phyloP scores from a whole-genome alignment of 2,329 filamentous ascomycete species.

The Penicillium sp. region DNA sequence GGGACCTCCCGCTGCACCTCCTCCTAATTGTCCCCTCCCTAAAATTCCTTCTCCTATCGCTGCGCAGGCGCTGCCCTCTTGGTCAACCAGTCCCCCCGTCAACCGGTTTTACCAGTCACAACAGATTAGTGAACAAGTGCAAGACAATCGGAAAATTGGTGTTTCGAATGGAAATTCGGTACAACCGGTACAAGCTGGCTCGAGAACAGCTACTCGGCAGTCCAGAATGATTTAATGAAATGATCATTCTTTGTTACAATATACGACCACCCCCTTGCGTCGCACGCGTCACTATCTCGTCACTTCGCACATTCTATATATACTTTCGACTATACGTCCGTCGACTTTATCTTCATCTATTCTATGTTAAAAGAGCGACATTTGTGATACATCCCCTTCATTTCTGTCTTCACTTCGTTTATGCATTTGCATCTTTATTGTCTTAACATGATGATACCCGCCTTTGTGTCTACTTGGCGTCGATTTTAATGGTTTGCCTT shows the following conservation, averaged over 20 bases:
- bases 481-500: not conserved
- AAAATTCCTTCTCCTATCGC: conserved; percentile 28
- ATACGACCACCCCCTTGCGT: not conserved
- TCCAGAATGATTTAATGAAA: conserved; percentile 17
- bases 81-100: conserved; percentile 4
- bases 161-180: not conserved
- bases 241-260: not conserved
- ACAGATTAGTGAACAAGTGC: conserved; percentile 14
- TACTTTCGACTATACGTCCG: not conserved
- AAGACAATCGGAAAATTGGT: conserved; percentile 13
- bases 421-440: not conserved
- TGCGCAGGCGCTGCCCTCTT: conserved; percentile 12
- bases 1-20: conserved; percentile 33
- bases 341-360: not conserved
- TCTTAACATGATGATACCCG: conserved; percentile 6
- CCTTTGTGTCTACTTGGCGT: not conserved
- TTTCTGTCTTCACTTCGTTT: not conserved
- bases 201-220: conserved; percentile 8
- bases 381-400: not conserved
- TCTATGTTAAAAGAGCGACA: not conserved
- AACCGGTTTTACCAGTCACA: conserved; percentile 22
- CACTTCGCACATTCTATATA: not conserved
- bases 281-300: not conserved
- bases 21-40: conserved; percentile 35
- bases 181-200: not conserved